A percentile compares a stretch with the other conserved stretches of the same genome.
Conservation (phyloP, 2,329 filamentous ascomycete species). For the Zarea fungicola region DNA sequence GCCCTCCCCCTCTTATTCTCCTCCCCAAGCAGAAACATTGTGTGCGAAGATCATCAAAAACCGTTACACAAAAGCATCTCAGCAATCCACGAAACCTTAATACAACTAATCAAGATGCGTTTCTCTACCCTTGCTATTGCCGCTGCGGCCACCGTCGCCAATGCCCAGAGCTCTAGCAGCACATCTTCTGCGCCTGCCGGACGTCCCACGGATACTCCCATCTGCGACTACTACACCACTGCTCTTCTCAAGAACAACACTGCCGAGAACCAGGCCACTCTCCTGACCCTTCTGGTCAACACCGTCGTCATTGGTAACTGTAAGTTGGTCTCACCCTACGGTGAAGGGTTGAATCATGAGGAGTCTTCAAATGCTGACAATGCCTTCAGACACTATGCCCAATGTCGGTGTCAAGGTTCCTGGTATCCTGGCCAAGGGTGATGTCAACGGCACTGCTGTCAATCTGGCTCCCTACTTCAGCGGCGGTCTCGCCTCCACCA, state of each 20-base stretch:
- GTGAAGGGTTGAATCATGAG: background rate
- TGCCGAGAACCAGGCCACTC: conserved; percentile 49
- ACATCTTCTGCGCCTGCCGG: too few relatives aligned
- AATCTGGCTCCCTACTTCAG: conserved; percentile 57
- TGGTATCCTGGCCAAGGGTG: conserved; percentile 51
- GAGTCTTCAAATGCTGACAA: background rate
- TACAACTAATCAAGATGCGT: conserved; percentile 20
- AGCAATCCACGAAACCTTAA: background rate
- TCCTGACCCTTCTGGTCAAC: conserved; percentile 55
- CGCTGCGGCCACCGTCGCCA: conserved; percentile 21
- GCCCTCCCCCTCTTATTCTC: background rate
- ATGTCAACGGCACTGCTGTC: conserved; percentile 45
- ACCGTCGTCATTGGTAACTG: conserved; percentile 61
- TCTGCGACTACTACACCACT: conserved; percentile 61
- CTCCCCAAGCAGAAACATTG: background rate
- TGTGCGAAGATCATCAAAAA: background rate
- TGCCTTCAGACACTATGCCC: conserved; percentile 42
- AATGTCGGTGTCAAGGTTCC: conserved; percentile 48
- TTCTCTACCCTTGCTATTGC: conserved; percentile 19
- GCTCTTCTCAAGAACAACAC: conserved; percentile 55
- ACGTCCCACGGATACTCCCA: conserved; percentile 43
- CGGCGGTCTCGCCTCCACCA: conserved; percentile 48
- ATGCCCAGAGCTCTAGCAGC: too few relatives aligned
- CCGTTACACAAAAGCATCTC: background rate
- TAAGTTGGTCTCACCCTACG: conserved; percentile 21